Percentiles rank a stretch among this genome's conserved stretches.
Conservation (phyloP, 176 grass and related monocot genomes). For the Pharus latifolius region DNA sequence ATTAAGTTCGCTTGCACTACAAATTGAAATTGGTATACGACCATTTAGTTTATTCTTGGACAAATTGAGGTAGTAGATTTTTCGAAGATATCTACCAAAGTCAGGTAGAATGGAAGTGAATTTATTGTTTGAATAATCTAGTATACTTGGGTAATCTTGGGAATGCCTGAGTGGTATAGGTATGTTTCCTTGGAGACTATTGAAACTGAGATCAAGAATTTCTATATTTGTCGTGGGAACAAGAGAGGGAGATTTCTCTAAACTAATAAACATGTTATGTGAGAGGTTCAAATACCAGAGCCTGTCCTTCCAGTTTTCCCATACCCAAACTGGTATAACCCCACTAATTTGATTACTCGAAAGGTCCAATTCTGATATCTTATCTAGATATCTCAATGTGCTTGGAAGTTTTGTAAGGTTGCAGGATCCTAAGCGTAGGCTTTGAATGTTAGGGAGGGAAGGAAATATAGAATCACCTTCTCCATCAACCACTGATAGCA, state of each 20-base stretch:
- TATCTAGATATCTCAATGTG: not conserved
- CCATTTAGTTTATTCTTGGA: not conserved
- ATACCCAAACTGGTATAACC: conserved; percentile 8
- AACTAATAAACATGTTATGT: not conserved
- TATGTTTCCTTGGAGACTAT: not conserved
- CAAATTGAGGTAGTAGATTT: not conserved
- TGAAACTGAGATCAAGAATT: not conserved
- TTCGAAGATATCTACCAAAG: not conserved
- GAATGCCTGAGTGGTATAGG: too few species aligned
- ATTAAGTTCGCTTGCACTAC: not conserved
- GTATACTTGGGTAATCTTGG: not conserved
- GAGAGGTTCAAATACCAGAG: not conserved
- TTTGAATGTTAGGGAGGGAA: not conserved
- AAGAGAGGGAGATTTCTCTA: not conserved
- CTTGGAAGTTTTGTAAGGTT: too few species aligned
- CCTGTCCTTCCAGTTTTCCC: not conserved
- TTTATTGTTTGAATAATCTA: not conserved
- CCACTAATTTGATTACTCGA: not conserved
- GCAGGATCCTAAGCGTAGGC: not conserved
- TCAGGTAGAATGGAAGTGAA: too few species aligned
- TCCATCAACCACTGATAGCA: not conserved
- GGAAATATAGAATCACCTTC: not conserved
- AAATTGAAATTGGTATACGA: not conserved
- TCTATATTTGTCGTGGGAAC: not conserved
- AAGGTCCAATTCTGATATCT: not conserved